Evolutionary conservation across 768 basidiomycete genomes (phyloP), one percentile per base, ranked within the genome.

Genomic region (Tricholomella constricta): DNA sequence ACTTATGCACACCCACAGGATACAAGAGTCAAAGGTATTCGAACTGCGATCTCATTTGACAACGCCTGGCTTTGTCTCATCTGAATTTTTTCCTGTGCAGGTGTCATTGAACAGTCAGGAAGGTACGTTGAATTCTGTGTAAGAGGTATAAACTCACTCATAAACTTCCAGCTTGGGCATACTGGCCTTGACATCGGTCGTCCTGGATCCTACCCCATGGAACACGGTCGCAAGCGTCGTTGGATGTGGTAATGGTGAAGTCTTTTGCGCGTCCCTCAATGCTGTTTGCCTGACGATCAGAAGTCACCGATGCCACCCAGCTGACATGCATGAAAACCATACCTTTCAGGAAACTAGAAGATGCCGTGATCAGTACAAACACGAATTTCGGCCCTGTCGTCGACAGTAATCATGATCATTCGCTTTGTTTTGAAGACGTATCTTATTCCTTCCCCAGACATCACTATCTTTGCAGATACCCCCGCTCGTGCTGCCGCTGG

Each of bases 81-180:
- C 8, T 26, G 23, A 12, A 6, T 12, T 11, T 19, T 43, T 11
- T 23, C 20, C 17, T 40, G 4, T 19, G 19, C 20, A 69, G 68
- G 72, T 34, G 58, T 71, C 15, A 73, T 74, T 32, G 62, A 71
- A 46, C 60, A 71, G 51, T 74, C 73, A 35, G 73, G 72, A 63
- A 72, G 61, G 73, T 71, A 45, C 20, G 62, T 8, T 31, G 6
- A 11, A 22, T 3, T 40, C 14, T 35, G 34, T 8, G 6, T 4
- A 12, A 14, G 10, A 4, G 34, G 44, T 3, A 5, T 27, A 10
- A 19, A 6, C 41, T 22, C 11, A 35, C 10, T 7, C 4, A 14
- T 29, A 26, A 6, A n/a, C 14, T 22, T 44, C 14, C 11, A 45
- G 44, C n/a, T 29, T 45, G 7, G 31, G 44, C 4, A 4, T 45